phyloP scores from a whole-genome alignment of 441 rosid species.

The Populus tomentosa region DNA sequence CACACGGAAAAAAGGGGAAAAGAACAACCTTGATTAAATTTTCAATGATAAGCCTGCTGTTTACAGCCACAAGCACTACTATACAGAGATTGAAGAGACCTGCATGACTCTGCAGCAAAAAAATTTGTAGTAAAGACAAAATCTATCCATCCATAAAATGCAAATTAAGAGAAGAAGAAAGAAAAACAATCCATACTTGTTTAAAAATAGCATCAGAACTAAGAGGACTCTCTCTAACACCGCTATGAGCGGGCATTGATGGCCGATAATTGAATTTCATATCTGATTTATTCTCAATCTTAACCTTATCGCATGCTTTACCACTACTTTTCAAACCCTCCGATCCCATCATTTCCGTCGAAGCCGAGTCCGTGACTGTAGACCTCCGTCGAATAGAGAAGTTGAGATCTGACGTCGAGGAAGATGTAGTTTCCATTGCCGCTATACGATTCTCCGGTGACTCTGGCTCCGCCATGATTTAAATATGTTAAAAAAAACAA shows the following conservation, averaged over 20 bases:
- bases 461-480: conserved; percentile 38
- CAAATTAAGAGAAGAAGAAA: background rate
- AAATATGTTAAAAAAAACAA: background rate
- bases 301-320: conserved; percentile 15
- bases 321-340: background rate
- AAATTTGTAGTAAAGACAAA: background rate
- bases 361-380: conserved; percentile 15
- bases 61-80: conserved; percentile 95
- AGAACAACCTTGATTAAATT: conserved; percentile 80
- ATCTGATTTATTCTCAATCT: conserved; percentile 21
- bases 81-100: conserved; percentile 95
- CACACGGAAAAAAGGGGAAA: background rate
- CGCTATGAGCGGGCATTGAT: conserved; percentile 79
- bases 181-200: conserved; percentile 42
- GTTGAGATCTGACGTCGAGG: conserved; percentile 29
- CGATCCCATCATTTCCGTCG: background rate
- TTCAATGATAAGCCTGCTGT: conserved; percentile 95
- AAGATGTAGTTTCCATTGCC: conserved; percentile 4
- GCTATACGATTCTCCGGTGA: conserved; percentile 29
- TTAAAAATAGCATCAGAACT: conserved; percentile 89
- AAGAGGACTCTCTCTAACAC: conserved; percentile 83
- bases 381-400: conserved; percentile 35
- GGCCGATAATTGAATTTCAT: conserved; percentile 60
- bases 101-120: conserved; percentile 82
- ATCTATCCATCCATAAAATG: background rate